Evolutionary conservation across 2,329 filamentous ascomycete species (phyloP), one percentile per base, ranked within the genome.

Genomic region (Xylariaceae sp.): DNA sequence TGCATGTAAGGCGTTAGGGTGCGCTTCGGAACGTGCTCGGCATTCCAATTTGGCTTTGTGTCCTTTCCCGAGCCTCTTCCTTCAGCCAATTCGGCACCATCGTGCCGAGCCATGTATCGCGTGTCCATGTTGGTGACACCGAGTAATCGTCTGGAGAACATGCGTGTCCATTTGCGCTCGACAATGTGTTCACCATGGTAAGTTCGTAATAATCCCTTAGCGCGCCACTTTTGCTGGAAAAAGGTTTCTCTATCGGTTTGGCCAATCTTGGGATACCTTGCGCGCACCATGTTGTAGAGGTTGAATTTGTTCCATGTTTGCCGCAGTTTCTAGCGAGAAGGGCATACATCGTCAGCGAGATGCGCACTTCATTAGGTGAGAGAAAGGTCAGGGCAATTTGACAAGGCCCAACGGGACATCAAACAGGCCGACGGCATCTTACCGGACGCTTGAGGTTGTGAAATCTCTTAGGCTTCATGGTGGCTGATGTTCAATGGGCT

Each of bases 281-380:
- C 59, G 52, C 78, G 76, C 38, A 73, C 69, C 51, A 98, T 70
- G 69, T 96, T 96, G 79, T 87, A 98, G 50, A 98, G 76, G 63
- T 95, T 95, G 75, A 89, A 89, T 72, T 95, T 95, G 74, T 89
- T 95, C 93, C 91, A 96, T 73, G 89, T 89, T 73, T 93, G 87
- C 58, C 91, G 85, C 65, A 95, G 65, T 86, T 89, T 94, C 90
- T 97, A 62, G 40, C 46, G 19, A 26, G 36, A 33, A 12, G 31
- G 28, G n/a, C 16, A 17, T 19, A 29, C 39, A 16, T 17, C 15
- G 41, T 46, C 33, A 47, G 47, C 30, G 36, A 36, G 37, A 7
- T 8, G 29, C 22, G 34, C 33, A 41, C 37, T 39, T 37, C 35
- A 24, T 15, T 38, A 24, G 35, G 43, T 44, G 48, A 28, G 39